Evolutionary conservation across 306 rosid genomes (phyloP).

Genomic region (Calophaca sinica): DNA sequence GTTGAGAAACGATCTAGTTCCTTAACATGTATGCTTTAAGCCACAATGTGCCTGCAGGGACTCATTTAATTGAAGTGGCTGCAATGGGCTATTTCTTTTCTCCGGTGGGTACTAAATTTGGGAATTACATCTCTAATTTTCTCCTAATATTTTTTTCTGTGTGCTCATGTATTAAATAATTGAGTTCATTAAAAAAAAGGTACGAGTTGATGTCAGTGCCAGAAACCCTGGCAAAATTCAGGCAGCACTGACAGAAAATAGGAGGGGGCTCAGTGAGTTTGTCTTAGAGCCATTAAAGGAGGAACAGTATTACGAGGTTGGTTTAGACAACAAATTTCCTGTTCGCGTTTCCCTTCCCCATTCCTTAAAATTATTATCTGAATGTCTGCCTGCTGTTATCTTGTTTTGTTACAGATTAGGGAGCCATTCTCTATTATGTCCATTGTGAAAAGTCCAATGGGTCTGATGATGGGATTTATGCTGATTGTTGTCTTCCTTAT

Average conservation of each 20-base stretch:
- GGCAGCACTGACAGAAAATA: constrained; percentile 91
- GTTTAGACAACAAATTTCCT: constrained; percentile 24
- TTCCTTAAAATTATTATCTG: constrained; percentile 35
- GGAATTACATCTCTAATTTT: constrained; percentile 10
- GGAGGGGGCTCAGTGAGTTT: constrained; percentile 80
- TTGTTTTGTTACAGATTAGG: constrained; percentile 67
- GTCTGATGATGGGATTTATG: constrained; percentile 99
- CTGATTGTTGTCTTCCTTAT: constrained; percentile 86
- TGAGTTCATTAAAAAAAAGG: constrained; percentile 55
- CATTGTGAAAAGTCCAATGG: constrained; percentile 97
- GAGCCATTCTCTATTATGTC: constrained; percentile 92
- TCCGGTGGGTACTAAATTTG: constrained; percentile 65
- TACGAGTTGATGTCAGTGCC: constrained; percentile 99
- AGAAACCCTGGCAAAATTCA: constrained; percentile 96
- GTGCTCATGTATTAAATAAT: constrained; percentile 29
- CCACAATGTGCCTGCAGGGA: constrained; percentile 93
- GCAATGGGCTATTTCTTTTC: constrained; percentile 91
- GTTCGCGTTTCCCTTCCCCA: not conserved
- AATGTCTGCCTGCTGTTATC: constrained; percentile 42
- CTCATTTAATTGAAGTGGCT: constrained; percentile 94
- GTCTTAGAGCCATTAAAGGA: constrained; percentile 89
- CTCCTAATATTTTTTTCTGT: constrained; percentile 3
- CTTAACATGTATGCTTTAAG: constrained; percentile 71
- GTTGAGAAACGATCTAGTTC: constrained; percentile 41
- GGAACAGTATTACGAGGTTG: constrained; percentile 91